These are phyloP conservation scores for Auriscalpium orientale DNA, from an alignment of 768 basidiomycete species.

Conservation along the genomic window DNA sequence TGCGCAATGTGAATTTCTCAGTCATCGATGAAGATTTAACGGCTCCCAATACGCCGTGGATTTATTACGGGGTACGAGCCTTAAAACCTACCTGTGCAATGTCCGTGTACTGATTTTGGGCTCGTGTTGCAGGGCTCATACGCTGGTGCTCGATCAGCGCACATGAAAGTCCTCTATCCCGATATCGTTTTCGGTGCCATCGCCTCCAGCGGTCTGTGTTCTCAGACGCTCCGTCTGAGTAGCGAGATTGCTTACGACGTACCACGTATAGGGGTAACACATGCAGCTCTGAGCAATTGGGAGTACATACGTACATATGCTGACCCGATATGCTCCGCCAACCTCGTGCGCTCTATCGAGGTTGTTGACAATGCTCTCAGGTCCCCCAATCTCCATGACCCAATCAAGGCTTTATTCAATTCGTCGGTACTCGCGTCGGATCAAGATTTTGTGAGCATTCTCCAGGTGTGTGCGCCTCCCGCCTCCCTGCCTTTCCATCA, in stretches of 20 bases:
- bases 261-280: slow-evolving; percentile 58
- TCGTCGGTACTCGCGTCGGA: slow-evolving; percentile 59
- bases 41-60: slow-evolving; percentile 73
- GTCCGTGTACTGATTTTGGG: not conserved
- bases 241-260: not conserved
- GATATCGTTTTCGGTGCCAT: slow-evolving; percentile 88
- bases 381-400: slow-evolving; percentile 34
- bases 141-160: slow-evolving; percentile 89
- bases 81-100: not conserved
- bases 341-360: slow-evolving; percentile 49
- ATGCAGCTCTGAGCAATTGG: slow-evolving; percentile 76
- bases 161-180: slow-evolving; percentile 84
- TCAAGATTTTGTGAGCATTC: slow-evolving; percentile 68
- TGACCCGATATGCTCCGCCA: slow-evolving; percentile 53
- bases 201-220: slow-evolving; percentile 65
- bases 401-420: slow-evolving; percentile 74
- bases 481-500: too few relatives aligned
- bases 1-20: slow-evolving; percentile 68
- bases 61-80: slow-evolving; percentile 78
- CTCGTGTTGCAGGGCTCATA: not conserved
- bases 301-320: slow-evolving; percentile 76
- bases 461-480: slow-evolving; percentile 35
- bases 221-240: not conserved
- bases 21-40: slow-evolving; percentile 67
- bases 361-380: slow-evolving; percentile 59